Base-by-base conservation (phyloP, 1,284 basidiomycete species). In the Papiliotrema terrestris region DNA sequence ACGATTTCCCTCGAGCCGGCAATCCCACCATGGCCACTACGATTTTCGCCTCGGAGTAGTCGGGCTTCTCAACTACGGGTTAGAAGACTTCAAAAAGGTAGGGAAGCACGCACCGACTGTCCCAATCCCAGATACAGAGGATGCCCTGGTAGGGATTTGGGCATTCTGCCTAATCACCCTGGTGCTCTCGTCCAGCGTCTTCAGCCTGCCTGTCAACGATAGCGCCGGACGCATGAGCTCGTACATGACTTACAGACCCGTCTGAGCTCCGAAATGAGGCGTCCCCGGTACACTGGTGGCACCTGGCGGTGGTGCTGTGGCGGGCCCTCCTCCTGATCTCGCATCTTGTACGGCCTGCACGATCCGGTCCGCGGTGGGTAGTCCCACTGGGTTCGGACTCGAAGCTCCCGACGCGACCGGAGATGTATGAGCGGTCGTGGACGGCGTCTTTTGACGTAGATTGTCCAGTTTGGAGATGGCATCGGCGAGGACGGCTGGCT, bases 31-130 rank as follows among this genome's bases (percentile, higher is more conserved):
- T 98, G 3, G 95, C 95, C 5, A 98, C 85, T 8, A 99, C 93
- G 65, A 99, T 97, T 83, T 98, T 98, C 46, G 91, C 91, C 69
- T 97, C 93, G 3, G 91, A 95, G 67, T 98, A 98, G 72, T 98
- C 96, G 3, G 96, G 95, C 76, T 95, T 96, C 52, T 89, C 88
- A 42, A 95, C 92, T 89, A 23, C 17, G 22, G 8, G 52, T 60
- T 43, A 54, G 38, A 45, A 17, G 11, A 22, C 6, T n/a, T 38
- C 8, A 44, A 6, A 32, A 11, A 32, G 6, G 29, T 11, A 32
- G 29, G 38, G 29, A 22, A 35, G 17, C 32, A 23, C 71, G 51
- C 50, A 74, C 74, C 74, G 14, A 77, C 67, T 43, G 71, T 70
- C 6, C 77, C 77, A 41, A 78, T 78, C 37, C 77, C 77, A 0